Percentiles rank a stretch among this genome's conserved stretches.
Evolutionary conservation across 306 rosid genomes (phyloP).

Genomic region (Arachis hypogaea): DNA sequence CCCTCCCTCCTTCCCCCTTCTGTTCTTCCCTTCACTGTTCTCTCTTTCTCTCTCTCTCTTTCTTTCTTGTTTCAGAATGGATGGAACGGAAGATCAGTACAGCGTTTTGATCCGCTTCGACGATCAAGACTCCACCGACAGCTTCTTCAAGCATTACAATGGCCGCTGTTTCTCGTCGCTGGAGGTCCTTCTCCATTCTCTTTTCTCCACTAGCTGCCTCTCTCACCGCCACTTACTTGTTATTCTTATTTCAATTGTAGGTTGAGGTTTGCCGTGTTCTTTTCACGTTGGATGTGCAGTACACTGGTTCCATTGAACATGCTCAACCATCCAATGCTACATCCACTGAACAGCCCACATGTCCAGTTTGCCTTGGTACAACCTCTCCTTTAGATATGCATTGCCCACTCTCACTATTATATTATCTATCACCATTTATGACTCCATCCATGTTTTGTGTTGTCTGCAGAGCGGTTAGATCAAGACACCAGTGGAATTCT

Average conservation of each 20-base stretch:
- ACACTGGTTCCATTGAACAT: conserved; percentile 84
- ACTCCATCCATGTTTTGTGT: too few species aligned
- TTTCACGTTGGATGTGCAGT: conserved; percentile 85
- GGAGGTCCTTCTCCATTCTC: conserved; percentile 54
- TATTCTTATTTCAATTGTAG: conserved; percentile 36
- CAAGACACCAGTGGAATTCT: too few species aligned
- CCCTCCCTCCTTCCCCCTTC: too few species aligned
- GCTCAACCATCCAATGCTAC: conserved; percentile 69
- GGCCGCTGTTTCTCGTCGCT: conserved; percentile 78
- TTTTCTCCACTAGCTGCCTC: not conserved
- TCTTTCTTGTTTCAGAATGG: conserved; percentile 51
- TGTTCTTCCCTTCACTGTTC: not conserved
- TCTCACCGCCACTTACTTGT: not conserved
- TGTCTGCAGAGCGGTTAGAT: too few species aligned
- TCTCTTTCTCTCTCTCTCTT: not conserved
- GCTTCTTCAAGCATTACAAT: conserved; percentile 76
- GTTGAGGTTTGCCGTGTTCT: conserved; percentile 78
- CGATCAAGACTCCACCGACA: conserved; percentile 51
- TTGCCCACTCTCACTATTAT: too few species aligned
- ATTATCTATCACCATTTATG: too few species aligned
- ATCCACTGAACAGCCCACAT: conserved; percentile 86
- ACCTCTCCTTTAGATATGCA: not conserved
- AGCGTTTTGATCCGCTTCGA: conserved; percentile 82
- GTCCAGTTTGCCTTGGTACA: conserved; percentile 94
- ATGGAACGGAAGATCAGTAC: conserved; percentile 77